Conservation (phyloP, 768 basidiomycete genomes). For the Pleurotus sapidus region DNA sequence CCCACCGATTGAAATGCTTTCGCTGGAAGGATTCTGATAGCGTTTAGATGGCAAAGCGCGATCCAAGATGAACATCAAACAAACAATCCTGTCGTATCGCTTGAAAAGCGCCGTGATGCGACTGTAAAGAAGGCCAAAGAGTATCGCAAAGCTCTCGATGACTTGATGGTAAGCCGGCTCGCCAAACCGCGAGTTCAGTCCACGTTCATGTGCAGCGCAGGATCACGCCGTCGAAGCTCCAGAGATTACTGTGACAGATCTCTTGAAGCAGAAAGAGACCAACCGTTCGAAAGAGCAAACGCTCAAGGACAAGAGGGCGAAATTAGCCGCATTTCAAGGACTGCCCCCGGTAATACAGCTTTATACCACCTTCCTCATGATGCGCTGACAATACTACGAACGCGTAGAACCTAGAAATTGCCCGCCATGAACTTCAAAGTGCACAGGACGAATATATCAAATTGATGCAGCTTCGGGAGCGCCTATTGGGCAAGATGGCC, state of each 20-base stretch:
- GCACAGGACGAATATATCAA: conserved; percentile 42
- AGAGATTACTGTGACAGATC: conserved; percentile 32
- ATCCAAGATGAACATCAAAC: conserved; percentile 20
- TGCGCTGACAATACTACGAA: neutral
- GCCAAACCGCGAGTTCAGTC: neutral
- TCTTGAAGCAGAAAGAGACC: conserved; percentile 34
- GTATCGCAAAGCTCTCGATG: conserved; percentile 38
- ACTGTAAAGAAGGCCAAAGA: conserved; percentile 46
- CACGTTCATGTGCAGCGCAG: conserved; percentile 15
- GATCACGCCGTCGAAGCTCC: conserved; percentile 26
- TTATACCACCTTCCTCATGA: neutral
- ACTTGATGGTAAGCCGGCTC: conserved; percentile 23
- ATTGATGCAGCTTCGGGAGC: conserved; percentile 43
- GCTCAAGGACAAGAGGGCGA: conserved; percentile 40
- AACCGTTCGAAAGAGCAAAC: conserved; percentile 33
- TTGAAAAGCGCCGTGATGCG: conserved; percentile 38
- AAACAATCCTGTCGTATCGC: conserved; percentile 22
- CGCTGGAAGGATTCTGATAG: neutral
- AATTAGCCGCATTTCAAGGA: conserved; percentile 44
- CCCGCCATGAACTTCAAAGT: conserved; percentile 35
- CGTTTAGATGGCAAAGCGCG: conserved; percentile 31
- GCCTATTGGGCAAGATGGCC: conserved; percentile 44
- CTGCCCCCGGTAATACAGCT: conserved; percentile 40
- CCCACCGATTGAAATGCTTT: neutral
- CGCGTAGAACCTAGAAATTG: conserved; percentile 42